Evolutionary conservation across 2,329 filamentous ascomycete species (phyloP), one percentile per base, ranked within the genome.

Genomic region (Blastomyces silverae): DNA sequence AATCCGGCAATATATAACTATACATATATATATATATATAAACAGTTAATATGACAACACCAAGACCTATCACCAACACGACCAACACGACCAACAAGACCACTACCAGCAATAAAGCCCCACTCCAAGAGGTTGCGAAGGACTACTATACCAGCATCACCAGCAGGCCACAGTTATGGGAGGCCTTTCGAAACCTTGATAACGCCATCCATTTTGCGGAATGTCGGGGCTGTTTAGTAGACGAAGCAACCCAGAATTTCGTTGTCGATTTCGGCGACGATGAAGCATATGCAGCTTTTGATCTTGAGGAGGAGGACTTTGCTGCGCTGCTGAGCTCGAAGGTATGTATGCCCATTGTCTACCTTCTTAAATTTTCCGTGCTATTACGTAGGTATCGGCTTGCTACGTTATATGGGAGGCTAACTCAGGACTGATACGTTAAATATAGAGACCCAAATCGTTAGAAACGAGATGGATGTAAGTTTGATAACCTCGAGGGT

Each of bases 381-480:
- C 11, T 7, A 11, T 31, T n/a, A 31, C 15, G 10, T 39, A 25
- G 25, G 5, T 15, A 37, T 31, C 17, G 39, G 15, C 44, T 34
- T 50, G 58, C 15, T 34, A 7, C 20, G 1, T 44, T 13, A 48
- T 11, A 11, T 15, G 10, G 3, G 10, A 42, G 31, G 28, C 17
- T 39, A 39, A 39, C n/a, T 20, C 7, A n/a, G 25, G 8, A 56
- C 52, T 62, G 6, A 39, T 55, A 2, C n/a, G n/a, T 7, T 53
- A 39, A 2, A 20, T 48, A 28, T 72, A 83, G 70, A 78, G 81
- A 64, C 80, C 82, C 2, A 76, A 75, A 52, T 79, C 78, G 60
- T 76, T 81, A 57, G 82, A 80, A 66, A 86, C 89, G 3, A 81
- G 88, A 74, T 92, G 89, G 89, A 90, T 91, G 85, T 86, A 77